phyloP scores from a whole-genome alignment of 176 grass and related monocot species.

The Carex scoparia region DNA sequence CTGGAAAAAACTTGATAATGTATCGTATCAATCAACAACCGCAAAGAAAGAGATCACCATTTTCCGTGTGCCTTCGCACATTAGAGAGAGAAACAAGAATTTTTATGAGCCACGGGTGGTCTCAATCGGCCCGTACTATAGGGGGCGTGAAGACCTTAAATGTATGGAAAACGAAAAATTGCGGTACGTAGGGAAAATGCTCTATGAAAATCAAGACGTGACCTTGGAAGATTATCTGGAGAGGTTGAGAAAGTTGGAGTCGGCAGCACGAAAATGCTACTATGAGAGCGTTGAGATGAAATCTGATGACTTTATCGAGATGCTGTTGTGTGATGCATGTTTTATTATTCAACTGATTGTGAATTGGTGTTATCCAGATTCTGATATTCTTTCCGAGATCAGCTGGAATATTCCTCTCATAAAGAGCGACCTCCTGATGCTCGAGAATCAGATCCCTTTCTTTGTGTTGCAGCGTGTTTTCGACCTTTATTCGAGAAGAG shows the following conservation, averaged over 20 bases:
- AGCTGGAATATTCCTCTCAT: constrained; percentile 26
- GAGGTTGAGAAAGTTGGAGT: not conserved
- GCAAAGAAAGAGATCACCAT: not conserved
- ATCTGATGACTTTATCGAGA: not conserved
- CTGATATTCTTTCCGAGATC: constrained; percentile 5
- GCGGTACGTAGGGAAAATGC: not conserved
- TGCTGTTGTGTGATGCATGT: constrained; percentile 13
- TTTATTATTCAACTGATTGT: constrained; percentile 18
- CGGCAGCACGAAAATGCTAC: constrained; percentile 1
- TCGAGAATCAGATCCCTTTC: constrained; percentile 23
- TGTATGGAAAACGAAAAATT: constrained; percentile 16
- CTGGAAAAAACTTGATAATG: not conserved
- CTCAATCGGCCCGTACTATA: constrained; percentile 17
- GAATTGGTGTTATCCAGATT: not conserved
- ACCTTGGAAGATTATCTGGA: not conserved
- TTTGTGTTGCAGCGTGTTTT: constrained; percentile 7
- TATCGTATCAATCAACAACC: not conserved
- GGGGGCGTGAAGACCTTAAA: not conserved
- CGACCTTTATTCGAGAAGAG: not conserved
- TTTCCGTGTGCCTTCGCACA: constrained; percentile 7
- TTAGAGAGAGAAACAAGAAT: constrained; percentile 3
- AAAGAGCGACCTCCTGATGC: constrained; percentile 20
- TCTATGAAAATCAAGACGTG: not conserved
- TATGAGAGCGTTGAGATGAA: not conserved
- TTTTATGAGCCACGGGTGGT: constrained; percentile 19